Evolutionary conservation across 257 asterid genomes (phyloP).

Genomic region (Ligustrum vulgare): DNA sequence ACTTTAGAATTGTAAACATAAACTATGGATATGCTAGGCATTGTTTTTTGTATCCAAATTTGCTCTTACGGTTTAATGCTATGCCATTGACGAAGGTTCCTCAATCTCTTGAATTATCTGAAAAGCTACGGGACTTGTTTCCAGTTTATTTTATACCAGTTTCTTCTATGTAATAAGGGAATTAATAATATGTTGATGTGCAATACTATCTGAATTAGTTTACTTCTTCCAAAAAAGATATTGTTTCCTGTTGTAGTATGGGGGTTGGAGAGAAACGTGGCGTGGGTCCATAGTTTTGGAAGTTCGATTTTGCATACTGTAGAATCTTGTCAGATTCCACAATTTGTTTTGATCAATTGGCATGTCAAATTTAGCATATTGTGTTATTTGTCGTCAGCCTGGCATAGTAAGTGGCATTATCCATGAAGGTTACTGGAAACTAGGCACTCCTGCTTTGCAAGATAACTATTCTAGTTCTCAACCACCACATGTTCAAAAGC

Average conservation of each 20-base stretch:
- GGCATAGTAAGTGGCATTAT: constrained; percentile 49
- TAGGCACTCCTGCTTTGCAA: constrained; percentile 54
- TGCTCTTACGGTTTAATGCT: background rate
- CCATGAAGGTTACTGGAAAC: constrained; percentile 69
- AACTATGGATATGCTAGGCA: background rate
- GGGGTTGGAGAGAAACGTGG: constrained; percentile 12
- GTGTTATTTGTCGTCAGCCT: constrained; percentile 63
- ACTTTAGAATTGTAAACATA: constrained; percentile 3
- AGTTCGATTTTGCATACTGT: background rate
- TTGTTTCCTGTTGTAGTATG: background rate
- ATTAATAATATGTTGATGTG: background rate
- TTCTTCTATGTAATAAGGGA: background rate
- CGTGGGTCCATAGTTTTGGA: constrained; percentile 21
- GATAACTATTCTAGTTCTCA: constrained; percentile 50
- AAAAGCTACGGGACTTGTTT: constrained; percentile 8
- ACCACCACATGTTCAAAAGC: constrained; percentile 52
- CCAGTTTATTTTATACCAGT: constrained; percentile 8
- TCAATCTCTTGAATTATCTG: constrained; percentile 11
- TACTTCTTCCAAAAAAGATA: constrained; percentile 4
- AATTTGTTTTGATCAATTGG: constrained; percentile 24
- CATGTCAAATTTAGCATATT: constrained; percentile 27
- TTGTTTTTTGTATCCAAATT: background rate
- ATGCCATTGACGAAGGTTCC: background rate
- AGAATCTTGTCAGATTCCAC: background rate
- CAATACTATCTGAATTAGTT: background rate